These are phyloP conservation scores for Schizochytrium sp. DNA, from an alignment of 108 stramenopile species.

Conservation along the genomic window DNA sequence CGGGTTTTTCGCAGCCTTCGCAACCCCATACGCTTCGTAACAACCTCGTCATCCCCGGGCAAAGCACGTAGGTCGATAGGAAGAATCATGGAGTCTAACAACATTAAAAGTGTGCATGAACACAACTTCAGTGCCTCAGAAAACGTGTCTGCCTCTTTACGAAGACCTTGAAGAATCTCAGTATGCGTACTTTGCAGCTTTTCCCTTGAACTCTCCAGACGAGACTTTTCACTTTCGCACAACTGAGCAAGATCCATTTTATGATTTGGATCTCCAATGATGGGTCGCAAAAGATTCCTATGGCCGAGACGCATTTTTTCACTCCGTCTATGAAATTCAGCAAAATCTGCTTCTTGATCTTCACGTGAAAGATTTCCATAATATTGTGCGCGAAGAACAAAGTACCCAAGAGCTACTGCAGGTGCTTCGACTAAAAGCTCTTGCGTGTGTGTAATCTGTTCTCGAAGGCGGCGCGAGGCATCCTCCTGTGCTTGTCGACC, in stretches of 20 bases:
- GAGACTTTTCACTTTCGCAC: background rate
- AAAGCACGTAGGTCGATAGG: constrained; percentile 9
- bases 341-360: background rate
- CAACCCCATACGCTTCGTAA: constrained; percentile 49
- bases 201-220: background rate
- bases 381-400: background rate
- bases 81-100: background rate
- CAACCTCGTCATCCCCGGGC: constrained; percentile 37
- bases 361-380: background rate
- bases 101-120: background rate
- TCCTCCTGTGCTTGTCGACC: background rate
- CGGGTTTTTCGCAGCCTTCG: background rate
- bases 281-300: constrained; percentile 1
- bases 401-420: background rate
- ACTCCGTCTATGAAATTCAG: background rate
- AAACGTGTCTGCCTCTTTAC: background rate
- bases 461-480: constrained; percentile 12
- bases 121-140: background rate
- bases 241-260: background rate
- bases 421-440: constrained; percentile 15
- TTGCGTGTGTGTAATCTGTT: background rate
- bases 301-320: background rate
- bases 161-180: background rate
- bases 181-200: background rate
- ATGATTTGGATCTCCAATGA: constrained; percentile 41